A percentile compares a stretch with the other conserved stretches of the same genome.
Evolutionary conservation across 2,329 filamentous ascomycete species (phyloP).

Genomic region (Colletotrichum tamarilloi): DNA sequence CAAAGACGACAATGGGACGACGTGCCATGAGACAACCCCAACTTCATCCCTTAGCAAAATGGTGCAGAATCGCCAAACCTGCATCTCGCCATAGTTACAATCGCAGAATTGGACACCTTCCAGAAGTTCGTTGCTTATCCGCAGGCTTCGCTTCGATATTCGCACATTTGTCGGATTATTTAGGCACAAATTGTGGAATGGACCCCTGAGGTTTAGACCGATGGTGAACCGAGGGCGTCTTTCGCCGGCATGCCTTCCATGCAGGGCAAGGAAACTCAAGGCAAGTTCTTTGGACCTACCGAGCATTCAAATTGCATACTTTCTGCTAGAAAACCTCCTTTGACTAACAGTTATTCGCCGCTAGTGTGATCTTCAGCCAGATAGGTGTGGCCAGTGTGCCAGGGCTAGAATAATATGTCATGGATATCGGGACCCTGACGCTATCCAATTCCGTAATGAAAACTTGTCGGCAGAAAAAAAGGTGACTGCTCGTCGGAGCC

Average conservation of each 20-base stretch:
- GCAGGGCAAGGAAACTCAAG: constrained; percentile 40
- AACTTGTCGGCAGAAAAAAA: constrained; percentile 36
- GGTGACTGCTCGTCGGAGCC: neutral
- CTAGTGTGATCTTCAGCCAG: constrained; percentile 39
- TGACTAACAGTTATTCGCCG: neutral
- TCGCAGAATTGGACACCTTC: too few relatives aligned
- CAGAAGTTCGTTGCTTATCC: too few relatives aligned
- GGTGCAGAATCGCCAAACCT: neutral
- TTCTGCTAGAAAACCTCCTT: neutral
- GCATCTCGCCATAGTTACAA: neutral
- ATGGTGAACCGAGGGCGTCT: constrained; percentile 40
- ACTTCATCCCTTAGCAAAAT: neutral
- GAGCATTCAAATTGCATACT: neutral
- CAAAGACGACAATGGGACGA: neutral
- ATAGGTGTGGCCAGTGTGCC: constrained; percentile 40
- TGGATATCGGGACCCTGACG: constrained; percentile 40
- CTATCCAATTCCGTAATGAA: constrained; percentile 41
- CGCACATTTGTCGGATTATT: neutral
- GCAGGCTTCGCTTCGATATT: neutral
- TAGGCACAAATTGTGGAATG: too few relatives aligned
- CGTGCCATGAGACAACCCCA: neutral
- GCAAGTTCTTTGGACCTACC: constrained; percentile 5
- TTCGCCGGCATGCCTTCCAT: constrained; percentile 40
- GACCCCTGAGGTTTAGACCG: neutral
- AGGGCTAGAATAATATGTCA: constrained; percentile 40